Base-by-base conservation (phyloP, 345 rosid genomes). In the Mallotus nudiflorus region DNA sequence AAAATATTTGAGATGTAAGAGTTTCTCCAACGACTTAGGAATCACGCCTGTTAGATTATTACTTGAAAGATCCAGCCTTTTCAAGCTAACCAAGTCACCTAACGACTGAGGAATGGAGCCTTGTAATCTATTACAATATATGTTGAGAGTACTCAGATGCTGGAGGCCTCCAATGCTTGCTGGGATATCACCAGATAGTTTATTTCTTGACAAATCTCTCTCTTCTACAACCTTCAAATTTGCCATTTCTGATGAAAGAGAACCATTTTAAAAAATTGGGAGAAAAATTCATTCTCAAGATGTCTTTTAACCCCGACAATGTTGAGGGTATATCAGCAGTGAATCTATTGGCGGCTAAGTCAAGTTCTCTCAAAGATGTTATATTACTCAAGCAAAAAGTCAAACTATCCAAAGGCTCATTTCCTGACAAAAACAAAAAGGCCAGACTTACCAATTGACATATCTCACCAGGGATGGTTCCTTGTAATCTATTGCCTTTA, bases 181-280 rank as follows among this genome's bases (percentile, higher is more conserved):
- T 33, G 37, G 37, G 37, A 33, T 33, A 37, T 39, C 45, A 28
- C 72, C 68, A 35, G 68, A 52, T 29, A 77, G 33, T 6, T 54
- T 35, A 73, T 78, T 78, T n/a, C 46, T 69, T 6, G 78, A 78
- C 25, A 77, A 44, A 44, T 73, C 58, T 7, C 20, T 25, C 14
- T 20, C 24, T 53, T 10, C 37, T 1, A 53, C 29, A 2, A 14
- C 58, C 25, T 6, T 53, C 58, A 53, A 53, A 22, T 22, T 53
- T 3, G 29, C 58, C 24, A 53, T 53, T 20, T 53, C 58, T 53
- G 10, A 4, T 33, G 37, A 6, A 33, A 33, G 6, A 33, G 37
- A 33, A 33, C 37, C 37, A 33, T 33, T 33, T n/a, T 33, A 49
- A 49, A 1, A 4, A 37, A 39, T 67, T 67, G 19, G 62, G 37